A percentile compares a stretch with the other conserved stretches of the same genome.
These are phyloP conservation scores for Candida albicans DNA, from an alignment of 1,139 yeast genomes.

Conservation along the genomic window DNA sequence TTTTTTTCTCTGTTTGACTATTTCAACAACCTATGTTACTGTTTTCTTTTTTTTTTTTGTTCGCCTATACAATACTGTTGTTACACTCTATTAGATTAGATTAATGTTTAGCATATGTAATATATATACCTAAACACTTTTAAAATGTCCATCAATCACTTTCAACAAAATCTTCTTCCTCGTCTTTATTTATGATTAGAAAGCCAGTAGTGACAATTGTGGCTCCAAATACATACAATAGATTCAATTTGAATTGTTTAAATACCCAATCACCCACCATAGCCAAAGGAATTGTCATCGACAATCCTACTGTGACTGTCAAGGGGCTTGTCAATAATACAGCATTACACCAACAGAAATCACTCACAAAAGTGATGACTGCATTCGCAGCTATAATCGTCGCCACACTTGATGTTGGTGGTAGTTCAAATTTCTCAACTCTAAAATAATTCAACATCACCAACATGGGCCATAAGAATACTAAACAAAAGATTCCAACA, in stretches of 20 bases:
- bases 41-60: background rate
- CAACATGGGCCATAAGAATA: constrained; percentile 83
- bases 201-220: constrained; percentile 76
- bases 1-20: background rate
- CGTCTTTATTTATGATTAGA: constrained; percentile 77
- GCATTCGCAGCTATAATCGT: constrained; percentile 64
- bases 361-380: constrained; percentile 77
- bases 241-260: constrained; percentile 60
- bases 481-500: constrained; percentile 80
- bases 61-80: too few relatives aligned
- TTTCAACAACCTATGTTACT: background rate
- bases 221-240: constrained; percentile 77
- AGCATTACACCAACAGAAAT: constrained; percentile 94
- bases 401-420: constrained; percentile 54
- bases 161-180: constrained; percentile 54
- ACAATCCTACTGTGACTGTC: constrained; percentile 91
- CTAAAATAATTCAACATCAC: constrained; percentile 61
- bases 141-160: constrained; percentile 11
- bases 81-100: too few relatives aligned
- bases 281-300: constrained; percentile 91
- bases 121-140: background rate
- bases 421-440: constrained; percentile 70
- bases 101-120: background rate
- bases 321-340: constrained; percentile 90
- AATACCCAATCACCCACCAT: constrained; percentile 86